A percentile compares a stretch with the other conserved stretches of the same genome.
Evolutionary conservation across 1,284 basidiomycete genomes (phyloP).

Genomic region (Afroboletus lepidellus): DNA sequence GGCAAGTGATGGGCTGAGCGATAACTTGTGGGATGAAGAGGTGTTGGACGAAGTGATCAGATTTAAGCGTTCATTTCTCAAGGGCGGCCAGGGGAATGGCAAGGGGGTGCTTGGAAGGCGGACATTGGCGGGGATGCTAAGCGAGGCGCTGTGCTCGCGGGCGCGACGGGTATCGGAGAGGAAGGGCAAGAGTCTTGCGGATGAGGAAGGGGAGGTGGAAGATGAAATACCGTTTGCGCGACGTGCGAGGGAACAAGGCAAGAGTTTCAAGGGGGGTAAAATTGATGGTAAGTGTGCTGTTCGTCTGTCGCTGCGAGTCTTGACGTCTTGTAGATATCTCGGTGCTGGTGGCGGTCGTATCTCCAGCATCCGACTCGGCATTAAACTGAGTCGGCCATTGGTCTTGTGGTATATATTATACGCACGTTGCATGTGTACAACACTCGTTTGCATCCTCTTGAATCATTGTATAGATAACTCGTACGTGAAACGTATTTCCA

Average conservation of each 20-base stretch:
- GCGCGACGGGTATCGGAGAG: slow-evolving; percentile 60
- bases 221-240: slow-evolving; percentile 69
- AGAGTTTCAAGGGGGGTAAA: slow-evolving; percentile 68
- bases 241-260: slow-evolving; percentile 62
- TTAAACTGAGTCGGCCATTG: slow-evolving; percentile 8
- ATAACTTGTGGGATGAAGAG: slow-evolving; percentile 95
- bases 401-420: slow-evolving; percentile 7
- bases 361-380: slow-evolving; percentile 38
- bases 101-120: slow-evolving; percentile 45
- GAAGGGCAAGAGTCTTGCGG: slow-evolving; percentile 20
- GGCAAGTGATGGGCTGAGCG: slow-evolving; percentile 86
- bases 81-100: slow-evolving; percentile 14
- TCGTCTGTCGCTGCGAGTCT: background rate
- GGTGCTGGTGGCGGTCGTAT: slow-evolving; percentile 59
- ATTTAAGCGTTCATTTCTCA: slow-evolving; percentile 51
- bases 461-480: slow-evolving; percentile 31
- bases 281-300: slow-evolving; percentile 59
- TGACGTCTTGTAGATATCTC: slow-evolving; percentile 54
- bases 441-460: slow-evolving; percentile 18
- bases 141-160: slow-evolving; percentile 70
- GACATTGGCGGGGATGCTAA: slow-evolving; percentile 63
- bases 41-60: slow-evolving; percentile 85
- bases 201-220: slow-evolving; percentile 32
- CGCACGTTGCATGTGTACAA: slow-evolving; percentile 22
- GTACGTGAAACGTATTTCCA: slow-evolving; percentile 19